Evolutionary conservation across 768 basidiomycete species (phyloP).

Genomic region (Mrakia blollopis): DNA sequence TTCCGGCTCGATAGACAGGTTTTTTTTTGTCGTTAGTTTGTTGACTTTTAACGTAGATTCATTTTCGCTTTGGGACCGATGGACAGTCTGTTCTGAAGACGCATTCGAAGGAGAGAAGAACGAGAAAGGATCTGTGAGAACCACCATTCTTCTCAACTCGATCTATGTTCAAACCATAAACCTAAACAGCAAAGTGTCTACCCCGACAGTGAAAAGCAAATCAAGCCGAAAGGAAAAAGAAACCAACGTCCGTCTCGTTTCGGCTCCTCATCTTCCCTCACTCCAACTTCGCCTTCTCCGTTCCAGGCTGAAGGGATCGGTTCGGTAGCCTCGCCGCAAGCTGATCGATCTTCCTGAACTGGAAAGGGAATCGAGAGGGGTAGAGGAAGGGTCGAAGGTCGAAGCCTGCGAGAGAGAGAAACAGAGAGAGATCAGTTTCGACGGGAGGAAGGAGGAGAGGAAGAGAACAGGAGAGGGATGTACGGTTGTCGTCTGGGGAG

Average conservation of each 20-base stretch:
- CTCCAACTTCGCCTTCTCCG: constrained; percentile 20
- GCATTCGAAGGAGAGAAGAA: no score
- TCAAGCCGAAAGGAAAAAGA: no score
- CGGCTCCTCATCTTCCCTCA: neutral
- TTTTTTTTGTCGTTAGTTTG: no score
- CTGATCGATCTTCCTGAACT: constrained; percentile 91
- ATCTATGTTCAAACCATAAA: no score
- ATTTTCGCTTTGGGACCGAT: no score
- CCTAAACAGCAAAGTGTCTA: no score
- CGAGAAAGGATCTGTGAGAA: no score
- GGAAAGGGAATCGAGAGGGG: constrained; percentile 90
- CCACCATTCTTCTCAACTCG: no score
- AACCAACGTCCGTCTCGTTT: neutral
- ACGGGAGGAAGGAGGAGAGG: neutral
- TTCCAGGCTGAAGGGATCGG: constrained; percentile 23
- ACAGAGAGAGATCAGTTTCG: constrained; percentile 7
- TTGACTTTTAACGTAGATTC: no score
- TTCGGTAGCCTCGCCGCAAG: constrained; percentile 66
- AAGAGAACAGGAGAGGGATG: constrained; percentile 38
- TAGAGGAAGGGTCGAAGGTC: constrained; percentile 96
- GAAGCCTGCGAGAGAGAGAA: constrained; percentile 58
- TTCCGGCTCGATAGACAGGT: neutral
- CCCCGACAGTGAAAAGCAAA: no score
- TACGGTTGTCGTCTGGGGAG: constrained; percentile 93
- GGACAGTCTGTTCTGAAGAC: no score